These are phyloP conservation scores for Toxoplasma gondii DNA, from an alignment of 169 alveolate species.

Conservation along the genomic window DNA sequence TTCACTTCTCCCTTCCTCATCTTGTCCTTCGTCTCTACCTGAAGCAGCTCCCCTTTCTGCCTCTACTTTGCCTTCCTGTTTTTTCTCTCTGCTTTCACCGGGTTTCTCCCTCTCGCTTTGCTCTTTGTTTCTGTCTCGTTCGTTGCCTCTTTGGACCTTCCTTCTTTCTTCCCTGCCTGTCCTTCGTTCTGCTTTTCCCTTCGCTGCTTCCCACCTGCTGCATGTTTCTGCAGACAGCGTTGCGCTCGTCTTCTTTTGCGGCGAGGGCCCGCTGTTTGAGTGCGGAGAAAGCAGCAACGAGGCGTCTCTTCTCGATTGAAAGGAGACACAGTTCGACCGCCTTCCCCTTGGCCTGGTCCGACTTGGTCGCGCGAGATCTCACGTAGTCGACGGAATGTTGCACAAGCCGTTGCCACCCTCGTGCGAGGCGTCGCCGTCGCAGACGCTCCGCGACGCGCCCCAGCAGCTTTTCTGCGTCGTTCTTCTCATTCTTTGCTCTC, in stretches of 20 bases:
- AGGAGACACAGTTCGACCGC: constrained; percentile 22
- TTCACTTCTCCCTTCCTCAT: background rate
- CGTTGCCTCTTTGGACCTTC: background rate
- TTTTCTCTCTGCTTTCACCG: background rate
- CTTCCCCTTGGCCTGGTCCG: background rate
- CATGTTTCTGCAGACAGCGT: constrained; percentile 37
- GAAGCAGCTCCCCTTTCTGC: too few species aligned
- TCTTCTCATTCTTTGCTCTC: background rate
- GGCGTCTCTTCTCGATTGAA: constrained; percentile 32
- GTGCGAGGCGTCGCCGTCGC: background rate
- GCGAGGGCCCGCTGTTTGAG: constrained; percentile 15
- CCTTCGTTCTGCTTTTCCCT: background rate
- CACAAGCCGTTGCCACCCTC: background rate
- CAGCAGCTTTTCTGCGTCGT: background rate
- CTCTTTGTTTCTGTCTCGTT: background rate
- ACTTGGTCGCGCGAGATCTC: background rate
- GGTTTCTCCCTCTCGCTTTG: background rate
- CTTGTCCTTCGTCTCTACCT: too few species aligned
- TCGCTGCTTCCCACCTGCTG: background rate
- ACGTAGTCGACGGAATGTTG: constrained; percentile 7
- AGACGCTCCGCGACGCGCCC: background rate
- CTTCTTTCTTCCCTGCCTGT: background rate
- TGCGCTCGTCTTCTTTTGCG: background rate
- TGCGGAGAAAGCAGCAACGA: constrained; percentile 28
- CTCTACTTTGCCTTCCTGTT: background rate